These are phyloP conservation scores for Calvatia gigantea DNA, from an alignment of 768 basidiomycete genomes.

Conservation along the genomic window DNA sequence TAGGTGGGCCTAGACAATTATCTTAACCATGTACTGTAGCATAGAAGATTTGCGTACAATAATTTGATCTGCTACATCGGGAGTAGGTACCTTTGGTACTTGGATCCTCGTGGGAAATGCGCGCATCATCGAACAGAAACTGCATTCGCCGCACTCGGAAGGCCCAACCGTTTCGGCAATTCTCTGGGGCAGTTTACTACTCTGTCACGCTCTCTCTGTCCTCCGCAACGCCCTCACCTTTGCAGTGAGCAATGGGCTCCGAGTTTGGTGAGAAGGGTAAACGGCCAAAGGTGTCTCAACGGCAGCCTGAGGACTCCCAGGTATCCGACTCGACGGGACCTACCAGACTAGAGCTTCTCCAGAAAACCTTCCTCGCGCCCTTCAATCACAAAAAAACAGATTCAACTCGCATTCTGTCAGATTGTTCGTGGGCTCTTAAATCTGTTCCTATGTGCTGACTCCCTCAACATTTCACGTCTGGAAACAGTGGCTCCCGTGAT, in stretches of 20 bases:
- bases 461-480: conserved; percentile 6
- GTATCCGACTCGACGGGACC: conserved; percentile 24
- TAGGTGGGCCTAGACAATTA: too few relatives aligned
- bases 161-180: neutral
- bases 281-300: conserved; percentile 19
- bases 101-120: conserved; percentile 11
- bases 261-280: conserved; percentile 25
- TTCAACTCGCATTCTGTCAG: conserved; percentile 69
- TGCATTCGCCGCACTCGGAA: conserved; percentile 5
- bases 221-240: neutral
- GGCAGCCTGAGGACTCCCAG: conserved; percentile 16
- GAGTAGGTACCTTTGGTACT: neutral
- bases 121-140: neutral
- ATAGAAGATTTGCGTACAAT: neutral
- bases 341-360: conserved; percentile 58
- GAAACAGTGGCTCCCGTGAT: conserved; percentile 77
- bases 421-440: conserved; percentile 47
- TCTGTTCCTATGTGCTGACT: conserved; percentile 4
- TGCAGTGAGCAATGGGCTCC: conserved; percentile 30
- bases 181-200: neutral
- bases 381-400: conserved; percentile 67
- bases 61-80: neutral
- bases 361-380: conserved; percentile 68
- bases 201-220: conserved; percentile 1
- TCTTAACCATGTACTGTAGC: conserved; percentile 11